Evolutionary conservation across 352 stramenopile genomes (phyloP), one percentile per base, ranked within the genome.

Genomic region (Pythium rishiriense): DNA sequence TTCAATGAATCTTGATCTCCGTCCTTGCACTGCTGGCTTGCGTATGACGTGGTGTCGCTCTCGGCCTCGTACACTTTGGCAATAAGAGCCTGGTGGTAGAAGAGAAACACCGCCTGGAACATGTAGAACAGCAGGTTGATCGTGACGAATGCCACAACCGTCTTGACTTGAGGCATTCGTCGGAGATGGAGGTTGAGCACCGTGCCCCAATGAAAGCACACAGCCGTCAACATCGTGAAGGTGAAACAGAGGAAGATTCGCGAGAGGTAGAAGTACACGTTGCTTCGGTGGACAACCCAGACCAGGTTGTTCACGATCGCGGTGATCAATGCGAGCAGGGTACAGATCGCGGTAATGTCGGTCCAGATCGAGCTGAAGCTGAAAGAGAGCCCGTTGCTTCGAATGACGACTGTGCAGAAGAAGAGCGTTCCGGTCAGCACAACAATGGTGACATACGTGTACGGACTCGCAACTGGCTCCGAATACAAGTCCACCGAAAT

Each of bases 371-470:
- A 93, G 41, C 85, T 84, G 21, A 93, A 73, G 17, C 81, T 91
- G 72, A 96, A 93, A 21, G 84, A 78, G 5, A 96, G 72, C 0
- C 87, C 87, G 58, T 96, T 90, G 58, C 84, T 90, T 19, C 79
- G 81, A 58, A 96, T 93, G 43, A 91, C 86, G 14, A 93, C 72
- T 31, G 79, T 83, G 62, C 87, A 96, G 52, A 96, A 96, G 2
- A 88, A 65, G 31, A 96, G 70, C 29, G 83, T 89, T 8, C 85
- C 79, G 35, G 91, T 81, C n/a, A 96, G 72, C 21, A 96, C 77
- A 35, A 94, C 87, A 66, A 96, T 88, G 1, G 85, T 92, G 28
- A 96, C 85, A 71, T 93, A 96, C 51, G 92, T 96, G 74, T 96
- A 96, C 59, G 87, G 85, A 64, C 87, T 94, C 19, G 79, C 73